Base-by-base conservation (phyloP, 805 yeast species). In the Candida bentonensis region DNA sequence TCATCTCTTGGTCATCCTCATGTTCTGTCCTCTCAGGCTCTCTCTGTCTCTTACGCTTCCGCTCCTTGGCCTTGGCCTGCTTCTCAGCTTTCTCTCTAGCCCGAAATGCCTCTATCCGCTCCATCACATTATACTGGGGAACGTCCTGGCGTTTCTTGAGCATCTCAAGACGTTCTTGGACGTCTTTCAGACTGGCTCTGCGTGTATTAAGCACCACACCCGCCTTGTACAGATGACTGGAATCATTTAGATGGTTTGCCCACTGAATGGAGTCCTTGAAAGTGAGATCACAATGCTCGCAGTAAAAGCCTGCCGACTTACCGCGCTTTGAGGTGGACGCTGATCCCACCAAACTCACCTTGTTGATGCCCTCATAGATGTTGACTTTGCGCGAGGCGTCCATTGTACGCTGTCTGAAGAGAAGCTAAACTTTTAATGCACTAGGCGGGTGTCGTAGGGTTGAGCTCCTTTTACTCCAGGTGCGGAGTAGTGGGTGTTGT, bases 191-290 rank as follows among this genome's bases (percentile, higher is more conserved):
- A 0, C 76, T 67, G 1, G 78, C 69, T 13, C 59, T 52, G 2
- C 61, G 61, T 34, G 64, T 68, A 23, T 60, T 60, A 36, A 65
- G 68, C 21, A 65, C 53, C 43, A 55, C 58, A 4, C 68, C 68
- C 0, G 63, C 52, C 2, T 56, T 51, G 21, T 56, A 50, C 39
- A 61, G 44, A 48, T 66, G 97, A 48, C 72, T 79, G 27, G 77
- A 78, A 28, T 86, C 76, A 55, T 84, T 86, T 55, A 85, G 65
- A 63, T 92, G 97, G 56, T 88, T 94, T 2, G 85, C 69, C 57
- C 78, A 77, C 49, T 86, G 82, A 51, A 86, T 63, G 46, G 82
- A 81, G 58, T 92, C 96, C 55, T 86, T 78, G 63, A 76, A 89
- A 2, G 89, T 79, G 46, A 84, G 60, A 49, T 80, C 75, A 61